Evolutionary conservation across 2,329 filamentous ascomycete species (phyloP).

Genomic region (Claviceps lovelessii): DNA sequence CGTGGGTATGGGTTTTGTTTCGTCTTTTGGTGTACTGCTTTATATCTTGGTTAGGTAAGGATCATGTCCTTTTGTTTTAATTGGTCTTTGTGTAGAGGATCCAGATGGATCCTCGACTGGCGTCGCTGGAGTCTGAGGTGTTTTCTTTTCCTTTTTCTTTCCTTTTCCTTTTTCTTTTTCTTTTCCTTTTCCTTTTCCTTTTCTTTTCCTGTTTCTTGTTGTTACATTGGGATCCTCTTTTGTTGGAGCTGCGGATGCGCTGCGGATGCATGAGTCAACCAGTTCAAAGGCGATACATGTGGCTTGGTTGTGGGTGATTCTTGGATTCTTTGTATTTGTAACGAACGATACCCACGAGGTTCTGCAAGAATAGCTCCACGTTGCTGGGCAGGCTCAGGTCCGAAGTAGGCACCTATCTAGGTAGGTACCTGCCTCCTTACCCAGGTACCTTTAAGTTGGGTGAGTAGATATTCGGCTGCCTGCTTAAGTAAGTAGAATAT

Average conservation of each 20-base stretch:
- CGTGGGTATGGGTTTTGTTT: neutral
- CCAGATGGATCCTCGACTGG: neutral
- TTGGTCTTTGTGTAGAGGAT: neutral
- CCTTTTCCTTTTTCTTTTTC: neutral
- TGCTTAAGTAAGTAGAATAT: too few relatives aligned
- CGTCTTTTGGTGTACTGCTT: neutral
- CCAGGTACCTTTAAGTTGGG: too few relatives aligned
- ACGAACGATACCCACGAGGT: conserved; percentile 6
- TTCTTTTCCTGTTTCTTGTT: neutral
- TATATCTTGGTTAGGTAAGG: neutral
- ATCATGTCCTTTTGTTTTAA: neutral
- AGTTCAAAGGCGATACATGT: neutral
- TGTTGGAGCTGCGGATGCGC: neutral
- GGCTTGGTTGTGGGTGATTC: neutral
- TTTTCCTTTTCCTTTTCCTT: neutral
- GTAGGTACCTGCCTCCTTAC: too few relatives aligned
- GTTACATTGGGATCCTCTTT: neutral
- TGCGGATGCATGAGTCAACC: neutral
- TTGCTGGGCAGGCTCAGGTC: neutral
- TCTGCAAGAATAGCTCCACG: neutral
- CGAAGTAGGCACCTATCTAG: too few relatives aligned
- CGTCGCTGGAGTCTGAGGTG: neutral
- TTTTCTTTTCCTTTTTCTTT: neutral
- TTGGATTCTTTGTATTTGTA: conserved; percentile 5
- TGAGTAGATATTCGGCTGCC: too few relatives aligned